phyloP scores from a whole-genome alignment of 176 grass and related monocot genomes.

The Pharus latifolius region DNA sequence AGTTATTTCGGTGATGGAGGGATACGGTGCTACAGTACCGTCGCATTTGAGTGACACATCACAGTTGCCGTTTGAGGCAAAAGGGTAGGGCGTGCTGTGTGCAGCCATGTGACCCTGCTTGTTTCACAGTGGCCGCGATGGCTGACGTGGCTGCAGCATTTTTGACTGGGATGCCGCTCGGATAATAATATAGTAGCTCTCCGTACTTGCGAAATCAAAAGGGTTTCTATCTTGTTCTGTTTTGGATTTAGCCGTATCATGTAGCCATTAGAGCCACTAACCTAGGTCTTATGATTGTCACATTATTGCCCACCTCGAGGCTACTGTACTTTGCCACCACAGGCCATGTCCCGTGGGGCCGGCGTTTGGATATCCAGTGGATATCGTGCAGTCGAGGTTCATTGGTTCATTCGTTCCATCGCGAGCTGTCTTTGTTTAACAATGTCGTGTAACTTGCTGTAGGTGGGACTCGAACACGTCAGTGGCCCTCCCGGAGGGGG shows the following conservation, averaged over 20 bases:
- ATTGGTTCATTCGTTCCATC: too few species aligned
- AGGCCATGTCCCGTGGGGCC: not conserved
- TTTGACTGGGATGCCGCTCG: not conserved
- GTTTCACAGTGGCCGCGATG: too few species aligned
- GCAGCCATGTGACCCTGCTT: slow-evolving; percentile 3
- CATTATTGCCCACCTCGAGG: not conserved
- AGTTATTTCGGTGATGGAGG: not conserved
- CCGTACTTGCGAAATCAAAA: not conserved
- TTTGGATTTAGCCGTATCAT: slow-evolving; percentile 23
- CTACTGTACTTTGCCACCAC: not conserved
- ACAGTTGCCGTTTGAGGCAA: slow-evolving; percentile 21
- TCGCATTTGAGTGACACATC: not conserved
- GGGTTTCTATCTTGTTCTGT: not conserved
- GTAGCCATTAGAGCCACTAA: slow-evolving; percentile 15
- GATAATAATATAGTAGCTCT: not conserved
- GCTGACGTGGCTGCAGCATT: not conserved
- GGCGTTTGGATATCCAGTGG: too few species aligned
- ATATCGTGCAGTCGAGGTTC: too few species aligned
- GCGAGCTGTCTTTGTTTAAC: too few species aligned
- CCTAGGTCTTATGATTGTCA: slow-evolving; percentile 6
- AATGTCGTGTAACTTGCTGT: not conserved
- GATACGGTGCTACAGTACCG: too few species aligned
- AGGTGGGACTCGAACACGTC: slow-evolving; percentile 91
- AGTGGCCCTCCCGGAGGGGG: slow-evolving; percentile 58
- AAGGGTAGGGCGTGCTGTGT: too few species aligned